A percentile compares a stretch with the other conserved stretches of the same genome.
phyloP scores from a whole-genome alignment of 371 early-diverging fungal genomes.

The Mucor velutinosus region DNA sequence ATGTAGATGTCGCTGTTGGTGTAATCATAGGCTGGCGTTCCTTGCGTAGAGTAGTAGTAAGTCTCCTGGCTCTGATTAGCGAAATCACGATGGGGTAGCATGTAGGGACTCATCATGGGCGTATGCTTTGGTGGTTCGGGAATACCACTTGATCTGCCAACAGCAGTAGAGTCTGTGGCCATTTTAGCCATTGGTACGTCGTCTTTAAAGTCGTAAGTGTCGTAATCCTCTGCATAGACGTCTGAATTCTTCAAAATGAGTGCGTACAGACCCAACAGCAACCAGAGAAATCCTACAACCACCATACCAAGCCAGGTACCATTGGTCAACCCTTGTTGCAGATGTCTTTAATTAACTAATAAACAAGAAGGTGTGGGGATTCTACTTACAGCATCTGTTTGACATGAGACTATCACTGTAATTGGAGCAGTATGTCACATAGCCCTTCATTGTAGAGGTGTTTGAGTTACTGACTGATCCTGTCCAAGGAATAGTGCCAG shows the following conservation, averaged over 20 bases:
- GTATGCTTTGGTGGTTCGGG: not conserved
- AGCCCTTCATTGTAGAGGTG: constrained; percentile 20
- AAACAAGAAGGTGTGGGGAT: not conserved
- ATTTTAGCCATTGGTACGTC: constrained; percentile 26
- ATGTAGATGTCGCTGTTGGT: not conserved
- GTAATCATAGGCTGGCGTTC: not conserved
- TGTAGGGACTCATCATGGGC: not conserved
- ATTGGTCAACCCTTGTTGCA: constrained; percentile 24
- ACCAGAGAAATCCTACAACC: constrained; percentile 21
- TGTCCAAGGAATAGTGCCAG: constrained; percentile 38
- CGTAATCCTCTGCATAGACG: constrained; percentile 23
- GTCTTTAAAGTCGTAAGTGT: constrained; percentile 29
- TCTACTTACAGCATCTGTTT: constrained; percentile 43
- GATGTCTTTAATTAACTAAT: not conserved
- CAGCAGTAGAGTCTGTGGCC: not conserved
- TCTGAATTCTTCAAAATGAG: constrained; percentile 16
- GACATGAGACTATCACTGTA: constrained; percentile 16
- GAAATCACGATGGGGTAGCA: not conserved
- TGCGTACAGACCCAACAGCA: constrained; percentile 12
- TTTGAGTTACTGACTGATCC: constrained; percentile 3
- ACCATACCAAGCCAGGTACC: constrained; percentile 30
- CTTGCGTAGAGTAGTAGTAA: constrained; percentile 1
- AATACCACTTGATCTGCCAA: not conserved
- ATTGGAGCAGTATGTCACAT: constrained; percentile 26
- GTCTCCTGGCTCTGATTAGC: not conserved